Evolutionary conservation across 495 filamentous ascomycete genomes (phyloP).

Genomic region (Penicillium herquei): DNA sequence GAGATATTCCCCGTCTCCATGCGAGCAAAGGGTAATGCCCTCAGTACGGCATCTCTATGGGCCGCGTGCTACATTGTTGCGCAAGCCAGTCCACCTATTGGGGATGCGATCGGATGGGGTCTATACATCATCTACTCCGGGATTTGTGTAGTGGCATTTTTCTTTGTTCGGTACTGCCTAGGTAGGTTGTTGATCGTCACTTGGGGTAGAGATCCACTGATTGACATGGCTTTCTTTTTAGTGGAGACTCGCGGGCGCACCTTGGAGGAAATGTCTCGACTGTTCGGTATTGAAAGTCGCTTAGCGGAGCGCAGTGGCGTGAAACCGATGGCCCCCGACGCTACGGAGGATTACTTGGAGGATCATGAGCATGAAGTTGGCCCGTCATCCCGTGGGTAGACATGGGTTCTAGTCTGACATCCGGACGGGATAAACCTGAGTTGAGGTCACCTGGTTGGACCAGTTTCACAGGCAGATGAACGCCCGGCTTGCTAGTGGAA

Average conservation of each 20-base stretch:
- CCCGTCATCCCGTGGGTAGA: background rate
- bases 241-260: constrained; percentile 17
- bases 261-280: constrained; percentile 20
- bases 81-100: constrained; percentile 69
- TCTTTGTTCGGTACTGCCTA: constrained; percentile 29
- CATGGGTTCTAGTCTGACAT: no score
- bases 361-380: constrained; percentile 7
- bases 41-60: constrained; percentile 28
- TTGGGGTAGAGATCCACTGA: background rate
- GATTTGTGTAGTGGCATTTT: constrained; percentile 60
- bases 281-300: constrained; percentile 21
- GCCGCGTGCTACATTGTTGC: constrained; percentile 52
- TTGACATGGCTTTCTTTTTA: background rate
- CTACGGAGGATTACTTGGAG: background rate
- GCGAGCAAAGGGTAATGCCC: constrained; percentile 27
- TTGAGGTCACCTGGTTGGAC: no score
- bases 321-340: background rate
- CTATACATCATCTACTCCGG: constrained; percentile 71
- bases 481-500: no score
- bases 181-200: constrained; percentile 8
- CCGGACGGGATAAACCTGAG: no score
- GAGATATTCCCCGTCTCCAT: constrained; percentile 29
- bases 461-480: no score
- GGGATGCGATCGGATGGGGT: constrained; percentile 61
- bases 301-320: constrained; percentile 13